Evolutionary conservation across 441 rosid species (phyloP), one percentile per base, ranked within the genome.

Genomic region (Gossypium schwendimanii): DNA sequence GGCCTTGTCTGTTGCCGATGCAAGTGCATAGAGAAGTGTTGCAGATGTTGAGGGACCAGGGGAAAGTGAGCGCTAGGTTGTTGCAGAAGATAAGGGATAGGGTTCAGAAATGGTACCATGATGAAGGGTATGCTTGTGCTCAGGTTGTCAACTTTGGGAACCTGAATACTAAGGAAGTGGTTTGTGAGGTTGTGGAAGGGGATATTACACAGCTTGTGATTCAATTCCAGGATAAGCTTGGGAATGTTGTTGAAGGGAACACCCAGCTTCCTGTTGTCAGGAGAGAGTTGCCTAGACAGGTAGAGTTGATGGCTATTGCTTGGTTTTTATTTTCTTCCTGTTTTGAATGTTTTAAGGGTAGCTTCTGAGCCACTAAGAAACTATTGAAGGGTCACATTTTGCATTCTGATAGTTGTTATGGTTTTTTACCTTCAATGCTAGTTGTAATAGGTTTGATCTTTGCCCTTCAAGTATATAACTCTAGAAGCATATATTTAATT

Each of bases 131-230:
- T 76, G 97, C 96, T 2, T 95, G 98, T 75, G 99, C 98, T 1
- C 96, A 95, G 73, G 99, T 95, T 52, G 99, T 95, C 61, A 95
- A 95, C 79, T 95, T 93, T 41, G 99, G 99, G 95, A 94, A 76
- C 74, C 81, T 95, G 91, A 91, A 95, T 72, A 95, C 99, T 0
- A 85, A 81, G 64, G 97, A 94, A 75, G 89, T 94, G 36, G 96
- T 91, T 36, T 86, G 92, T 75, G 97, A 94, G 84, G 98, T 94
- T 76, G 97, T 92, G 88, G 99, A 94, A 87, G 99, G 98, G 71
- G 99, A 94, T 72, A 82, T 94, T 18, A 92, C 99, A 3, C 97
- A 90, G 87, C 54, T 92, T 45, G 79, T 82, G 47, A 87, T 94
- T 24, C 99, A 92, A 86, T 94, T 85, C 78, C 93, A 83, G 78